Base-by-base conservation (phyloP, 2,329 filamentous ascomycete genomes). In the Didymella pinodella region DNA sequence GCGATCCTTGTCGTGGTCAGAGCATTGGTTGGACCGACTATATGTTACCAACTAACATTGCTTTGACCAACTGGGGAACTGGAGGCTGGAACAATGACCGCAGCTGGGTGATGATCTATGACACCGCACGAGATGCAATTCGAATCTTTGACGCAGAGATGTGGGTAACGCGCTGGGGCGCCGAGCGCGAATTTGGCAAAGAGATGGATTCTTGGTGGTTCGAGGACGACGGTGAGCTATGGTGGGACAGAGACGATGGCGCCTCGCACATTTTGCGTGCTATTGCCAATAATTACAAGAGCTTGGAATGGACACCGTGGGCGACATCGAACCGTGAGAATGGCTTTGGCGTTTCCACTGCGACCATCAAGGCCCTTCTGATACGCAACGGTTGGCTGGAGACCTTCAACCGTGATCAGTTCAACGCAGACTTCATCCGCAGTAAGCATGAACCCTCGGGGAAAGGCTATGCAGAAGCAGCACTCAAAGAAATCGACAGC, bases 341-440 rank as follows among this genome's bases (percentile, higher is more conserved):
- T 2, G 53, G 53, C 4, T 61, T 54, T 28, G 55, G 53, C 20
- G 28, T 60, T 20, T 44, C 57, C 18, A 11, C 20, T 6, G 22
- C 31, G 1, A 32, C 8, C 28, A 48, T 60, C 31, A 61, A 53
- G 8, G 26, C 25, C 7, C 32, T 66, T 2, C 45, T 63, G 8
- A 43, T 31, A 11, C 54, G 49, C 2, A 62, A 64, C 28, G 63
- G 63, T 11, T 64, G 63, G 65, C 63, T 53, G 5, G 3, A 47
- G 11, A 12, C 50, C 1, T 58, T 63, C 25, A 16, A 63, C 12
- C n/a, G 54, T 6, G 43, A 47, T 12, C 57, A 58, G 12, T 65
- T 64, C 50, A 61, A 61, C 8, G 53, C 49, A 2, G 61, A 67
- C 8, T 53, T 67, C 7, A 64, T 64, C 20, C 63, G 61, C 16